A percentile compares a stretch with the other conserved stretches of the same genome.
Evolutionary conservation across 139 green algal species (phyloP).

Genomic region (Coccomyxa sp.): DNA sequence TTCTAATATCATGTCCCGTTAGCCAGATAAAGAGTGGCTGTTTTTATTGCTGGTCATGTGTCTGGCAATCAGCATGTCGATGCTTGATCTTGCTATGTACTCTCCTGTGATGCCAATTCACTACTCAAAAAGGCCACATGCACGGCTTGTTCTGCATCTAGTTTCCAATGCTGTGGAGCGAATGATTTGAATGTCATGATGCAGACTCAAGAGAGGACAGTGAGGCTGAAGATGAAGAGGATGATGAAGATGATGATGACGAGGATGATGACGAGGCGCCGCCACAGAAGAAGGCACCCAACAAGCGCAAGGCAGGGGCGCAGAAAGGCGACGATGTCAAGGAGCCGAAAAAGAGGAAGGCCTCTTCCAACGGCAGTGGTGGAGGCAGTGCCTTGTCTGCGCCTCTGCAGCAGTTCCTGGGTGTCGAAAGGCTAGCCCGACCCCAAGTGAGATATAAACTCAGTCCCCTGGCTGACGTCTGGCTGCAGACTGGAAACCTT

Average conservation of each 20-base stretch:
- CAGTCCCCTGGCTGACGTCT: too few species aligned
- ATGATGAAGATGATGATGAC: neutral
- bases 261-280: neutral
- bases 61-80: neutral
- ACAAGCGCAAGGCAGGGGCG: neutral
- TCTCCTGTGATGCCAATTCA: neutral
- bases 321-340: neutral
- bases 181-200: neutral
- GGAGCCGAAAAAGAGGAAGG: neutral
- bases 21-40: neutral
- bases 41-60: neutral
- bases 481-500: too few species aligned
- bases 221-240: neutral
- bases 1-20: neutral
- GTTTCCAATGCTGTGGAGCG: neutral
- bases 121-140: neutral
- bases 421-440: slow-evolving; percentile 39
- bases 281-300: neutral
- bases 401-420: slow-evolving; percentile 51
- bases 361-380: neutral
- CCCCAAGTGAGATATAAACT: slow-evolving; percentile 4
- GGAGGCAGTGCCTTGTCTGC: slow-evolving; percentile 35
- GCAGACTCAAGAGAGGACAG: neutral
- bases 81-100: neutral
- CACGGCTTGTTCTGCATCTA: neutral